A percentile compares a stretch with the other conserved stretches of the same genome.
Conservation (phyloP, 495 filamentous ascomycete genomes). For the Margaritispora aquatica region DNA sequence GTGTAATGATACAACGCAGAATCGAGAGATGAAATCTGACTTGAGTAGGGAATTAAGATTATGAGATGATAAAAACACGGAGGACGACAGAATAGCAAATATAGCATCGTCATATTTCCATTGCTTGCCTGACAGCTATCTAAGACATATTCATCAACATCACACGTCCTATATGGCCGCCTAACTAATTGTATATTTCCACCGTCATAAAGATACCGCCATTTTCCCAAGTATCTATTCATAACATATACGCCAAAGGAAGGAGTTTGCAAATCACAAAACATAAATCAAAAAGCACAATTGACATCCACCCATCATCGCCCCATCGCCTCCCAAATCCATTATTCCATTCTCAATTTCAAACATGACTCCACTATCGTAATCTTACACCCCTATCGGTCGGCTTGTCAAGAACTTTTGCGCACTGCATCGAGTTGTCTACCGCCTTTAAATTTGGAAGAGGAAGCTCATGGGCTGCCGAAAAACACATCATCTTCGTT, state of each 20-base stretch:
- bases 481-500: slow-evolving; percentile 36
- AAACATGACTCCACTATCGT: background rate
- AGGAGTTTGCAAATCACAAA: no score
- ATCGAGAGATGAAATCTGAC: no score
- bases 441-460: background rate
- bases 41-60: no score
- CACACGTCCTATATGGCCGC: background rate
- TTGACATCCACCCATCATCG: background rate
- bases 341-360: background rate
- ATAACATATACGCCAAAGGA: background rate
- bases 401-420: background rate
- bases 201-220: slow-evolving; percentile 1
- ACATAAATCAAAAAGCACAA: background rate
- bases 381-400: background rate
- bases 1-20: no score
- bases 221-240: background rate
- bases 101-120: no score
- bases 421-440: background rate
- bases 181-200: no score
- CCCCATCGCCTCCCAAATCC: background rate
- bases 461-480: slow-evolving; percentile 24
- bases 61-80: no score
- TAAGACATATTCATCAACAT: background rate
- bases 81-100: no score
- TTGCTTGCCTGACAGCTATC: no score